Conservation (phyloP, 345 rosid species). For the Draba incana region DNA sequence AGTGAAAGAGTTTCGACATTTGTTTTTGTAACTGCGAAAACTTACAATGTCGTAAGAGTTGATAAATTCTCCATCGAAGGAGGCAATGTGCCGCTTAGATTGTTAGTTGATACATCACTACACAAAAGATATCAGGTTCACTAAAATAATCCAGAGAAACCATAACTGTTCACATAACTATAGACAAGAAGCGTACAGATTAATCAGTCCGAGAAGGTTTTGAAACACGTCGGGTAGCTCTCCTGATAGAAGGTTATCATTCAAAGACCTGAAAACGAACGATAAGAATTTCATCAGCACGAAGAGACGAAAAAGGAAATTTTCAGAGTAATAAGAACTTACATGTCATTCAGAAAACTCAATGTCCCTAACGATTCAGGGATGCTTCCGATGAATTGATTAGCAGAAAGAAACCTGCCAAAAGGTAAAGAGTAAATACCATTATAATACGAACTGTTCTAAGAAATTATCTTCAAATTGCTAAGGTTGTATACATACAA, state of each 20-base stretch:
- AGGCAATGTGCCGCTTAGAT: slow-evolving; percentile 83
- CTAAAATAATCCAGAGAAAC: slow-evolving; percentile 6
- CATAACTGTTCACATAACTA: slow-evolving; percentile 17
- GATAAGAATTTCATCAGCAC: neutral
- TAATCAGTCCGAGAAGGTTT: slow-evolving; percentile 65
- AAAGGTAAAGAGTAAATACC: slow-evolving; percentile 46
- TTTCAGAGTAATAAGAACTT: slow-evolving; percentile 26
- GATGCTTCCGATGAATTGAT: slow-evolving; percentile 88
- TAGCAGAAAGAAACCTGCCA: slow-evolving; percentile 92
- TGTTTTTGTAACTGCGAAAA: neutral
- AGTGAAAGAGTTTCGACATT: neutral
- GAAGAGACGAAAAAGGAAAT: neutral
- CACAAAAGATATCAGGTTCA: slow-evolving; percentile 36
- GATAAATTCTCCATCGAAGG: slow-evolving; percentile 65
- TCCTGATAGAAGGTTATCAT: slow-evolving; percentile 74
- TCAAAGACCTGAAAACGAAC: slow-evolving; percentile 75
- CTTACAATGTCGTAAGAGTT: slow-evolving; percentile 80
- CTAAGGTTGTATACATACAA: slow-evolving; percentile 35
- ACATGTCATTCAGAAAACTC: slow-evolving; percentile 70
- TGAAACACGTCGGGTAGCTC: slow-evolving; percentile 87
- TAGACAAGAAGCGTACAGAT: slow-evolving; percentile 63
- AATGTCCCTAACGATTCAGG: slow-evolving; percentile 77
- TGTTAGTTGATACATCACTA: slow-evolving; percentile 88
- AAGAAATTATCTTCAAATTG: neutral
- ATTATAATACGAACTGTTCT: slow-evolving; percentile 35